These are phyloP conservation scores for Xerocomus minutiporus DNA, from an alignment of 1,284 basidiomycete species.

Conservation along the genomic window DNA sequence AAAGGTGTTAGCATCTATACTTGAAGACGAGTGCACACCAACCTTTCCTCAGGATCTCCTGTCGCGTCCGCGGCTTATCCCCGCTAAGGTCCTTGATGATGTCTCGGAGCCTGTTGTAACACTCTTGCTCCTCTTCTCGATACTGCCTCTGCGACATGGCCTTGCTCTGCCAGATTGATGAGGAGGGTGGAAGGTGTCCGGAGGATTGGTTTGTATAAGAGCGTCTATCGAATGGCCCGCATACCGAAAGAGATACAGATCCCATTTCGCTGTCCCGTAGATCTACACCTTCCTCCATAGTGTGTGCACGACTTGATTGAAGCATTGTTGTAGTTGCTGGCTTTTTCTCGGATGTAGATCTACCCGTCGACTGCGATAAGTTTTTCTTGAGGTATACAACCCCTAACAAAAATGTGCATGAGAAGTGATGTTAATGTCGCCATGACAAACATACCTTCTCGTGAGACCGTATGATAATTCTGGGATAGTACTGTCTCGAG, in stretches of 20 bases:
- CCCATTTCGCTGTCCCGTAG: neutral
- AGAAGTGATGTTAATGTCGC: no score
- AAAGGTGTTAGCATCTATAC: neutral
- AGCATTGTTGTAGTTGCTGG: no score
- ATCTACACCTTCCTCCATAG: neutral
- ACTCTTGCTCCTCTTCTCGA: constrained; percentile 21
- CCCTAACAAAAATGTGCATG: no score
- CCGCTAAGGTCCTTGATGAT: constrained; percentile 15
- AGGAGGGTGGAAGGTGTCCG: neutral
- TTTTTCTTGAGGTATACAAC: no score
- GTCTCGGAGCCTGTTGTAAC: constrained; percentile 18
- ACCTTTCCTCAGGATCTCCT: constrained; percentile 23
- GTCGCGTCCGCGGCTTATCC: constrained; percentile 13
- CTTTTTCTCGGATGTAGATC: no score
- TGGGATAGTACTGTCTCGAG: no score
- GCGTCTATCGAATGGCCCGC: neutral
- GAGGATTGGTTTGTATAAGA: constrained; percentile 1
- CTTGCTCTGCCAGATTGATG: neutral
- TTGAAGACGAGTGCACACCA: neutral
- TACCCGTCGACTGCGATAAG: no score
- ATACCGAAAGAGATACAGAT: neutral
- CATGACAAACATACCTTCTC: no score
- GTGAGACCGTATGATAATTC: no score
- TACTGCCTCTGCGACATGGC: constrained; percentile 16
- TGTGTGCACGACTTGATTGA: no score